Percentiles rank a stretch among this genome's conserved stretches.
Conservation (phyloP, 352 stramenopile species). For the Globisporangium orthogonon region DNA sequence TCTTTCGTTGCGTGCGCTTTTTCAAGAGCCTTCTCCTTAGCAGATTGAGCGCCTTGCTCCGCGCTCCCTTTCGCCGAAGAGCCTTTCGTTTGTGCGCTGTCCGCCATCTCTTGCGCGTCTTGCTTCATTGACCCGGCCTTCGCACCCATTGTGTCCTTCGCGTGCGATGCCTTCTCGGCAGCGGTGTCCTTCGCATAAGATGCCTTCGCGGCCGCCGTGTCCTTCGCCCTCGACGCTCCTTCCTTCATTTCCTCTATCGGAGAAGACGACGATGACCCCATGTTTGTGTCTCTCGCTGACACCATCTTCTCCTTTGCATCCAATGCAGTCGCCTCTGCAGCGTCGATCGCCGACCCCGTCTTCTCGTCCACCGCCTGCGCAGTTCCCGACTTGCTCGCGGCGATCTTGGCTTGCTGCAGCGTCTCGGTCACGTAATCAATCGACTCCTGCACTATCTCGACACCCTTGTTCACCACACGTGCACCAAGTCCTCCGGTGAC, state of each 20-base stretch:
- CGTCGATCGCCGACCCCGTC: constrained; percentile 2
- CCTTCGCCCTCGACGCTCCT: background rate
- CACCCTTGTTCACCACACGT: constrained; percentile 40
- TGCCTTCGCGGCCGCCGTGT: background rate
- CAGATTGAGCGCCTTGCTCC: constrained; percentile 1
- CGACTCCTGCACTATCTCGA: constrained; percentile 55
- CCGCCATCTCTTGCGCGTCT: constrained; percentile 4
- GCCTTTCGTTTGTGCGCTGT: background rate
- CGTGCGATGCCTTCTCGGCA: constrained; percentile 14
- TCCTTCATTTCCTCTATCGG: constrained; percentile 1
- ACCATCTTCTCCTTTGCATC: constrained; percentile 2
- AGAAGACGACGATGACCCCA: background rate
- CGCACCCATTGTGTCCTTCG: constrained; percentile 8
- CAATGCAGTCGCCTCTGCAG: constrained; percentile 15
- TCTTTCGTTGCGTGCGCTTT: background rate
- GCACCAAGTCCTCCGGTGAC: constrained; percentile 54
- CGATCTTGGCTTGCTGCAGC: constrained; percentile 49
- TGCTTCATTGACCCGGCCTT: constrained; percentile 3
- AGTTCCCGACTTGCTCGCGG: constrained; percentile 35
- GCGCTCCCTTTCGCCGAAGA: background rate
- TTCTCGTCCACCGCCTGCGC: constrained; percentile 34
- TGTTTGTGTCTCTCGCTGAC: background rate
- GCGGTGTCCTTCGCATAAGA: constrained; percentile 2
- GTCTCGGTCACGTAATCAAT: constrained; percentile 65
- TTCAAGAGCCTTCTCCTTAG: constrained; percentile 1